Conservation (phyloP, 108 stramenopile genomes). For the Nannochloropsis granulata region DNA sequence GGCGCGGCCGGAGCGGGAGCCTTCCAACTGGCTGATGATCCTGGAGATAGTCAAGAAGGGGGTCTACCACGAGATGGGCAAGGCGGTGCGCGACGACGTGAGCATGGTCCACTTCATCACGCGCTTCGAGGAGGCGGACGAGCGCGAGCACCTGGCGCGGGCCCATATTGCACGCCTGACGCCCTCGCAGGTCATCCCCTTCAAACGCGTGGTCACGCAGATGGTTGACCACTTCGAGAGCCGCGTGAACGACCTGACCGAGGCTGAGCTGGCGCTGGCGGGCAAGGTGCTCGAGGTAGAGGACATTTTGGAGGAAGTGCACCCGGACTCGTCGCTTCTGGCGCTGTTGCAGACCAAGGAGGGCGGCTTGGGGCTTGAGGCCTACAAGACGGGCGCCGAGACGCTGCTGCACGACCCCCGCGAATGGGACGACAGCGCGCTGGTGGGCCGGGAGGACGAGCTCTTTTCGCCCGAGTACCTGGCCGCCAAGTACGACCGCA, state of each 20-base stretch:
- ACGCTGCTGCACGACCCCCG: not conserved
- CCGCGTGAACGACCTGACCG: not conserved
- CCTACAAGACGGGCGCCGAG: not conserved
- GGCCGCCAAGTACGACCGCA: not conserved
- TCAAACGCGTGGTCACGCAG: constrained; percentile 7
- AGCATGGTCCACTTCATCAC: constrained; percentile 8
- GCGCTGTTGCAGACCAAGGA: not conserved
- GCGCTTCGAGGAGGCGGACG: constrained; percentile 3
- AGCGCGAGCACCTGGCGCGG: constrained; percentile 2
- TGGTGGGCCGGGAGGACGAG: not conserved
- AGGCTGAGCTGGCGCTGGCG: not conserved
- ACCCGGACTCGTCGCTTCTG: constrained; percentile 8
- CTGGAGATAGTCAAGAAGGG: constrained; percentile 24
- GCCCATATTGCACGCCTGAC: constrained; percentile 8
- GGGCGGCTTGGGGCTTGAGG: not conserved
- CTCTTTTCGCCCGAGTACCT: not conserved
- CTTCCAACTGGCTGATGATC: constrained; percentile 21
- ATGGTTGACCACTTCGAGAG: constrained; percentile 18
- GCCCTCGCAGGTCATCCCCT: constrained; percentile 7
- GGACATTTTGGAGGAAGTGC: constrained; percentile 4
- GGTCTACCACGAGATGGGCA: constrained; percentile 6
- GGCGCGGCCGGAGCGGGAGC: constrained; percentile 19
- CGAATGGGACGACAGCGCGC: not conserved
- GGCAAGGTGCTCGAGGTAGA: constrained; percentile 8
- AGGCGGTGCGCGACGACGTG: constrained; percentile 18